Base-by-base conservation (phyloP, 2,329 filamentous ascomycete genomes). In the Pseudocercospora vitis region DNA sequence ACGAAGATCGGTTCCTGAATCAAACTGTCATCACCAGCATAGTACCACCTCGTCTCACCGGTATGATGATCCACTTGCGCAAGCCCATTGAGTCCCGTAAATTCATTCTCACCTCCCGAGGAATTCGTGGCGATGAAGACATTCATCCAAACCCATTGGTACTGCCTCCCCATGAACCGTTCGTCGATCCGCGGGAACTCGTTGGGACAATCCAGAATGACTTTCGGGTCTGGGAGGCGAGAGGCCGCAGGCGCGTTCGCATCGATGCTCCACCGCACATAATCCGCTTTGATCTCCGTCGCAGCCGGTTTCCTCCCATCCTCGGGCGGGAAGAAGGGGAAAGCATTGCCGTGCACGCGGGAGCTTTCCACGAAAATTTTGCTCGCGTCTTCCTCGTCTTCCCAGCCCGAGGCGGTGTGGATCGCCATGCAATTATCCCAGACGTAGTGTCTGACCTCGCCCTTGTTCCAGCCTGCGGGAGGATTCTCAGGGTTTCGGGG, bases 1-100 rank as follows among this genome's bases (percentile, higher is more conserved):
- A 81, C 75, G 52, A 82, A 82, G 0, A 77, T 74, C 0, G 79
- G 79, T 56, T 82, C 79, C 62, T 81, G 79, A 56, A 80, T 77
- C 0, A 76, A 77, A 21, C 70, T 68, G 7, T 65, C 70, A 21
- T 66, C 69, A 1, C 70, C 72, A 16, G 66, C 70, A 57, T 64
- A 73, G 48, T 63, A 73, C 23, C 60, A 68, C 47, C 68, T 64
- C 9, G 65, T 70, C 46, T 63, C 58, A 0, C 68, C 65, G 1
- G 62, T 67, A 7, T 51, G 53, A 18, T 56, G 57, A 7, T 51
- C 49, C 26, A 58, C 46, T 47, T 55, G 57, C 3, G 57, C 53
- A 18, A 62, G 35, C 4, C 59, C 59, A 29, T 62, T 63, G 19
- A 62, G 39, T 3, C 60, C 59, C 14, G 58, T 56, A 24, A 55